Base-by-base conservation (phyloP, 441 rosid species). In the Corymbia citriodora region DNA sequence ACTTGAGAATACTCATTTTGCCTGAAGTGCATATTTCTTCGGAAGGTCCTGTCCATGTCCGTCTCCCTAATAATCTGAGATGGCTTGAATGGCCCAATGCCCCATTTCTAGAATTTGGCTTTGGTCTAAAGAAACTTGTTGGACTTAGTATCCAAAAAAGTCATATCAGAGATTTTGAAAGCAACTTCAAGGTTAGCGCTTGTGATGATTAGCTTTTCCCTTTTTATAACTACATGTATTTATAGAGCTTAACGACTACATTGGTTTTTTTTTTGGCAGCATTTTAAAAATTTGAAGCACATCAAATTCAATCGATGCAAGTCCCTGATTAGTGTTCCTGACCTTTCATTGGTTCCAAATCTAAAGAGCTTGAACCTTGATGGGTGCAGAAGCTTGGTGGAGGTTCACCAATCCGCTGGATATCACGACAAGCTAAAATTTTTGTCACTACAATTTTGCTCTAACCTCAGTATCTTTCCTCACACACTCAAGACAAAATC, bases 21-120 rank as follows among this genome's bases (percentile, higher is more conserved):
- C 45, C 6, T 40, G 1, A 5, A 4, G 6, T 40, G 45, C 45
- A 40, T 40, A 40, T 40, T 5, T 1, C 45, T 40, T 40, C 45
- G 1, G 6, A 40, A 40, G 45, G 6, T 40, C 45, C 6, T 5
- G 6, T 40, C 0, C 6, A 0, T 5, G 6, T 40, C 0, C 6
- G 1, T 40, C 45, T 40, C 45, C 45, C 45, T 40, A 40, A 40
- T 40, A 40, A 40, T 40, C 45, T 40, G 5, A 40, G 45, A 40
- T 40, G 45, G 45, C 45, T 40, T 40, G 9, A 54, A 40, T 40
- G 45, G 45, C 45, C 45, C 6, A 40, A 40, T 40, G 45, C 45
- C 45, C 45, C 45, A 6, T 40, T 4, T 40, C 45, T 40, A 40
- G 45, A 40, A 40, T 40, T 40, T 40, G 45, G 45, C 45, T 33